Conservation (phyloP, 345 rosid species). For the Cardiospermum halicacabum region DNA sequence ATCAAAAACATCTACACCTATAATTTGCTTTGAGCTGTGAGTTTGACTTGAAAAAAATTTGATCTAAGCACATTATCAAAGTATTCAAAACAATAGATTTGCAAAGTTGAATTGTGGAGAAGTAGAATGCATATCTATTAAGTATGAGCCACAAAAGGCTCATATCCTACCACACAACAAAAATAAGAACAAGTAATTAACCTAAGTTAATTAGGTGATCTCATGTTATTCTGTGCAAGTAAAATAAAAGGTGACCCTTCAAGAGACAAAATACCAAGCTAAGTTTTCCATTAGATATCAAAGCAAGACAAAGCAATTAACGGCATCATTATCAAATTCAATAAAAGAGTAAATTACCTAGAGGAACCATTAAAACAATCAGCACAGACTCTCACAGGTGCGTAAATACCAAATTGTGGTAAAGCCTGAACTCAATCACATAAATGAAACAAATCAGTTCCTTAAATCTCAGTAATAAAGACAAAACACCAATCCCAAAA, state of each 20-base stretch:
- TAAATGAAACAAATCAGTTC: background rate
- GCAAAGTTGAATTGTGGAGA: background rate
- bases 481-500: background rate
- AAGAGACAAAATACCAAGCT: background rate
- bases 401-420: slow-evolving; percentile 56
- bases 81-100: background rate
- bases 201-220: too few relatives aligned
- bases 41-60: background rate
- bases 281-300: background rate
- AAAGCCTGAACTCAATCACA: slow-evolving; percentile 37
- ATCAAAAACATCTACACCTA: background rate
- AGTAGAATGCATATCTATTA: background rate
- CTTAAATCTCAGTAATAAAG: slow-evolving; percentile 5
- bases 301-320: background rate
- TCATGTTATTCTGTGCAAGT: too few relatives aligned
- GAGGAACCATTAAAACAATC: slow-evolving; percentile 50
- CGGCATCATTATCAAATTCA: background rate
- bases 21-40: background rate
- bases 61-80: background rate
- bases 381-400: slow-evolving; percentile 59
- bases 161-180: slow-evolving; percentile 1
- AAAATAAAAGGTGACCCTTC: background rate
- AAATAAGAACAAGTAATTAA: too few relatives aligned
- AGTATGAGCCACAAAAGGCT: background rate
- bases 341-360: slow-evolving; percentile 28